These are phyloP conservation scores for Ceratocystis alfenasii DNA, from an alignment of 2,329 filamentous ascomycete species.

Conservation along the genomic window DNA sequence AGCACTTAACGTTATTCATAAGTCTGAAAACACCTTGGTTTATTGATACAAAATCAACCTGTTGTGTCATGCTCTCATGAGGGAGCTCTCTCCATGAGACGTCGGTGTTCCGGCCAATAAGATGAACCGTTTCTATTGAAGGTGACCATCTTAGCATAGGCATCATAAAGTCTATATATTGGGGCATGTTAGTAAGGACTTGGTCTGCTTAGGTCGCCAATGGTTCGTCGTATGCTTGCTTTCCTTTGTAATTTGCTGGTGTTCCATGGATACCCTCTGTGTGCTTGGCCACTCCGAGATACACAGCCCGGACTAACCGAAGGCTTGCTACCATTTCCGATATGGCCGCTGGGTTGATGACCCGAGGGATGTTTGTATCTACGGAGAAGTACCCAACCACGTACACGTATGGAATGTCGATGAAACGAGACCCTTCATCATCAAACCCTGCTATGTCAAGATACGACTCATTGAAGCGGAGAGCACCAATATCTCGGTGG, in stretches of 20 bases:
- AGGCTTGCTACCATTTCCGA: slow-evolving; percentile 24
- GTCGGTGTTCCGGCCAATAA: slow-evolving; percentile 23
- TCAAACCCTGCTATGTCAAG: slow-evolving; percentile 50
- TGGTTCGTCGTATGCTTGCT: background rate
- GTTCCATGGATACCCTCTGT: background rate
- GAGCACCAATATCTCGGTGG: slow-evolving; percentile 24
- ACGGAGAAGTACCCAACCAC: slow-evolving; percentile 24
- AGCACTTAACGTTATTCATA: slow-evolving; percentile 22
- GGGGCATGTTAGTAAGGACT: background rate
- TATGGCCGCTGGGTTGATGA: slow-evolving; percentile 24
- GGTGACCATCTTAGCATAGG: slow-evolving; percentile 23
- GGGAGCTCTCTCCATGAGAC: slow-evolving; percentile 25
- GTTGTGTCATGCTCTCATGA: slow-evolving; percentile 24
- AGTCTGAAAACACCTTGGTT: slow-evolving; percentile 21
- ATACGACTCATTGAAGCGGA: slow-evolving; percentile 39
- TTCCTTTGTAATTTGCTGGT: slow-evolving; percentile 7
- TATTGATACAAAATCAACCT: slow-evolving; percentile 22
- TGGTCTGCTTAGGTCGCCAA: background rate
- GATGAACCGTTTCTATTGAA: slow-evolving; percentile 22
- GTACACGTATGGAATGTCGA: slow-evolving; percentile 42
- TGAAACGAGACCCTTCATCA: slow-evolving; percentile 46
- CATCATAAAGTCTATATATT: slow-evolving; percentile 19
- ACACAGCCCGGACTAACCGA: slow-evolving; percentile 21
- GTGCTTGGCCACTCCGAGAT: slow-evolving; percentile 24
- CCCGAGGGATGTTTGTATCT: slow-evolving; percentile 22